Evolutionary conservation across 371 early-diverging fungal species (phyloP), one percentile per base, ranked within the genome.

Genomic region (Mortierella sp.): DNA sequence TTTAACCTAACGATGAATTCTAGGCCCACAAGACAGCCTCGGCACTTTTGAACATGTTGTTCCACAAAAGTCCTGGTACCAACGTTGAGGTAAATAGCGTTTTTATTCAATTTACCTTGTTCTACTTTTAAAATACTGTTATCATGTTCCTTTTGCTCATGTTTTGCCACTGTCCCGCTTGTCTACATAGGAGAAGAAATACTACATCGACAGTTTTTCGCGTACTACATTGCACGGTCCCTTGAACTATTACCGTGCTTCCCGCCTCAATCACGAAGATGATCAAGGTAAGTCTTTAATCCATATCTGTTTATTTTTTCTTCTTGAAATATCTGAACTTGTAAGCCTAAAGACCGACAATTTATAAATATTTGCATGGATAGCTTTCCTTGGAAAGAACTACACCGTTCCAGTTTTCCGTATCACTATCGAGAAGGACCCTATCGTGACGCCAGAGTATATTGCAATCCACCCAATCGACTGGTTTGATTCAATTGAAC

Each of bases 191-290:
- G 62, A 73, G 39, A 67, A 67, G 57, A 35, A 69, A 16, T 74
- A 54, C 32, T 74, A 74, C 52, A 69, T 74, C 61, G 58, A 68
- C 2, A 18, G 52, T 11, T 65, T 11, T 35, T 26, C 58, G 5
- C 43, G 52, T 4, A 58, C 68, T 1, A 37, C 64, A 3, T 64
- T 68, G 30, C 75, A 74, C 32, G 75, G 75, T 4, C 64, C 47
- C 5, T 39, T 64, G 58, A 68, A 74, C 61, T 64, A 57, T n/a
- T 69, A 69, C 47, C 75, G 75, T 47, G 52, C 69, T 4, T 37
- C 8, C 24, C 54, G 43, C 5, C 18, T 75, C 30, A 69, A 75
- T 40, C 47, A 64, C 40, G 54, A 61, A 26, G 70, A 75, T 30
- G 69, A 69, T 1, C 63, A 62, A 57, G 32, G 71, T 57, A 63